Conservation (phyloP, 192 early-diverging fungal species). For the Phlyctochytrium bullatum region DNA sequence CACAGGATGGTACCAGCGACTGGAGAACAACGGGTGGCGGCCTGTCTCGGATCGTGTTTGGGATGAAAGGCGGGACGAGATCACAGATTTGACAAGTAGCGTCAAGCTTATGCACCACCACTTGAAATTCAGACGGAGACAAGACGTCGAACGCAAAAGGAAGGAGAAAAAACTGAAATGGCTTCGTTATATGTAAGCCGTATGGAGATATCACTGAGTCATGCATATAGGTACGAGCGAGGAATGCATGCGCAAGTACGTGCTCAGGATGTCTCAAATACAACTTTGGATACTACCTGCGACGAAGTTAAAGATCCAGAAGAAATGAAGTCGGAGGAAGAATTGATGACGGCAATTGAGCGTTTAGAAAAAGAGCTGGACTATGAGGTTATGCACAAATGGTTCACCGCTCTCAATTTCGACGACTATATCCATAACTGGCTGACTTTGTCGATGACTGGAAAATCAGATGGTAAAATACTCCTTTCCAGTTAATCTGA, state of each 20-base stretch:
- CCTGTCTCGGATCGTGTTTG: conserved; percentile 46
- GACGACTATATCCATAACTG: conserved; percentile 45
- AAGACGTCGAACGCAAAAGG: conserved; percentile 37
- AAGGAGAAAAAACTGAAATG: conserved; percentile 50
- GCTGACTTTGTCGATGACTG: conserved; percentile 45
- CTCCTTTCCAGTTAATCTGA: background rate
- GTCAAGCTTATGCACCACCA: conserved; percentile 45
- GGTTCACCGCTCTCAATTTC: conserved; percentile 52
- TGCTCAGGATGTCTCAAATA: background rate
- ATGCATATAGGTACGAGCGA: conserved; percentile 25
- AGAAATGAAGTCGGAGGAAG: conserved; percentile 16
- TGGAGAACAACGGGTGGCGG: conserved; percentile 63
- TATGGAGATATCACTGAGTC: no score
- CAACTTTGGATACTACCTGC: background rate
- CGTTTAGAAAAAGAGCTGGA: conserved; percentile 43
- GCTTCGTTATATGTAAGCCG: conserved; percentile 49
- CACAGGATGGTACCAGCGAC: conserved; percentile 56
- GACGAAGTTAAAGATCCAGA: background rate
- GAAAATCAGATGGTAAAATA: conserved; percentile 37
- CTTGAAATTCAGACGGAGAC: conserved; percentile 38
- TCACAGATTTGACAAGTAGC: conserved; percentile 2
- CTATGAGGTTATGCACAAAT: conserved; percentile 41
- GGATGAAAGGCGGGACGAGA: conserved; percentile 20
- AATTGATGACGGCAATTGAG: conserved; percentile 23
- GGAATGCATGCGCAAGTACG: conserved; percentile 12